Base-by-base conservation (phyloP, 768 basidiomycete genomes). In the Boletus barrowsii region DNA sequence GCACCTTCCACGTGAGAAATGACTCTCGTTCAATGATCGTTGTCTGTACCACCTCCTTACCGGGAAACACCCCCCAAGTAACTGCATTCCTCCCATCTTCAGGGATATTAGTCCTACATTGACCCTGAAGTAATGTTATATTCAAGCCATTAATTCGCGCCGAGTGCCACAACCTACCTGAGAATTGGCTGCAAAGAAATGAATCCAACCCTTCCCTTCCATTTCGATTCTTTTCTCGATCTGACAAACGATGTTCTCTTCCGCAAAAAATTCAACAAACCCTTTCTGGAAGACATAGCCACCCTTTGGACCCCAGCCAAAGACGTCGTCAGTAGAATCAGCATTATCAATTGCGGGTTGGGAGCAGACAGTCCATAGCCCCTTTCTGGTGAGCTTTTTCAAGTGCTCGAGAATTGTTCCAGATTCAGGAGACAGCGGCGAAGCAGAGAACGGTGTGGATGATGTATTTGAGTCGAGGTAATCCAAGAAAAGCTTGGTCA, bases 1-100 rank as follows among this genome's bases (percentile, higher is more conserved):
- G 47, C 43, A 94, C 96, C 87, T 95, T 98, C 97, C 97, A 99
- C 0, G 93, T 87, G 35, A 91, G 72, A 78, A 99, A 99, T 14
- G 93, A 96, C 66, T 93, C 88, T 47, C 83, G 83, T 66, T 98
- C 97, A 35, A 99, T 98, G 60, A 98, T 93, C 0, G 97, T 99
- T 6, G 96, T 91, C 65, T 98, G 96, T 2, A 87, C 83, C 43
- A 99, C 88, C 71, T 99, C 97, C 67, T 97, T 90, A 0, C 93
- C 97, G 0, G 94, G 92, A 70, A 99, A 99, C 7, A 98, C 87
- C 52, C 95, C 97, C 97, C 97, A 99, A 1, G 97, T 99, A 8
- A 99, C 97, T 0, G 94, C 95, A 69, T 98, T 98, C 52, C 90
- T 82, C 14, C 83, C 88, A 33, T 82, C 84, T 43, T 87, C 83